Conservation (phyloP, 2,329 filamentous ascomycete species). For the Clonostachys sp. region DNA sequence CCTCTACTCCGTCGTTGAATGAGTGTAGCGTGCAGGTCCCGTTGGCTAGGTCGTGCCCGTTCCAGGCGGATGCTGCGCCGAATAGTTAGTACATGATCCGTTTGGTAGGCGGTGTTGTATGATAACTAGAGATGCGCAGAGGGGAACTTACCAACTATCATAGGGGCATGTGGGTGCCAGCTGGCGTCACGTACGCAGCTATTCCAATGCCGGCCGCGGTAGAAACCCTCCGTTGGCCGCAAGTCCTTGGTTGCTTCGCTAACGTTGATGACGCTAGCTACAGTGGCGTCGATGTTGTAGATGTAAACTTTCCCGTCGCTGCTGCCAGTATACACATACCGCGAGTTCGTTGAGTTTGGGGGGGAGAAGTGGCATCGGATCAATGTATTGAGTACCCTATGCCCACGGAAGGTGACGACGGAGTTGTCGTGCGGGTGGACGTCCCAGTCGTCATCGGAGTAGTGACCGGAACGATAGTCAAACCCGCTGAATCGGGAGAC, state of each 20-base stretch:
- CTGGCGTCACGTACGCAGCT: constrained; percentile 76
- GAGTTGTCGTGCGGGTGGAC: constrained; percentile 78
- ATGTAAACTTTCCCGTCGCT: constrained; percentile 86
- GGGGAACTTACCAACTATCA: constrained; percentile 58
- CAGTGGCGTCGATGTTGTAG: constrained; percentile 88
- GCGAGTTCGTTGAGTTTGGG: constrained; percentile 75
- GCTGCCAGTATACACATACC: constrained; percentile 91
- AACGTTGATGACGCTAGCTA: constrained; percentile 76
- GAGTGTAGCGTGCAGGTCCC: constrained; percentile 76
- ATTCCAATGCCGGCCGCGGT: constrained; percentile 60
- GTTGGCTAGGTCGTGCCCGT: constrained; percentile 66
- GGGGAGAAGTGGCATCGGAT: constrained; percentile 96
- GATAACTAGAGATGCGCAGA: not conserved
- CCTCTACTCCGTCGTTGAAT: constrained; percentile 62
- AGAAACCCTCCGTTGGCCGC: constrained; percentile 49
- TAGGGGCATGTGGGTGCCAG: constrained; percentile 82
- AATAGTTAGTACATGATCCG: constrained; percentile 6
- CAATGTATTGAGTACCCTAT: constrained; percentile 81
- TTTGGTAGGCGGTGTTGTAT: too few species aligned
- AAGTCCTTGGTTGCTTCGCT: constrained; percentile 61
- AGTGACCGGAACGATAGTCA: constrained; percentile 69
- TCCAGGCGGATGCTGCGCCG: constrained; percentile 70
- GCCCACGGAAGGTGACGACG: constrained; percentile 88
- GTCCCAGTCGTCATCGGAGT: constrained; percentile 58
- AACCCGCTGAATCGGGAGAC: constrained; percentile 55